phyloP scores from a whole-genome alignment of 352 stramenopile genomes.

The Phytophthora pseudosyringae region DNA sequence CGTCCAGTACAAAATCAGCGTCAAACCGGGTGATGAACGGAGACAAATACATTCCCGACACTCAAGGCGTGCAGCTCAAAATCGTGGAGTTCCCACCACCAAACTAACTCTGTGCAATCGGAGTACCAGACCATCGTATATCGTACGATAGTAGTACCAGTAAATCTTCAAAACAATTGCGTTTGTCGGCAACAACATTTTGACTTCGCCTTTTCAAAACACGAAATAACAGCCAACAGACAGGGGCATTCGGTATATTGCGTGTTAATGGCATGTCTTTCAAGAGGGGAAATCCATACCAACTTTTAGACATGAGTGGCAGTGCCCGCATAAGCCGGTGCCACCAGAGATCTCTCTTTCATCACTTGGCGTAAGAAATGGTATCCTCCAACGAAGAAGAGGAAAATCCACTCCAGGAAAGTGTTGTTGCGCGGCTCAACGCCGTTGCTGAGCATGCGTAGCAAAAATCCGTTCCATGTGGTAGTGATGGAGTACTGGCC shows the following conservation, averaged over 20 bases:
- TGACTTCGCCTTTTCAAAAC: neutral
- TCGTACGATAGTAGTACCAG: neutral
- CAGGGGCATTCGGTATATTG: neutral
- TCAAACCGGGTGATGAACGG: constrained; percentile 31
- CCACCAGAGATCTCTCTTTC: constrained; percentile 30
- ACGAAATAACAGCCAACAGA: no score
- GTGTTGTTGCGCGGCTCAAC: constrained; percentile 69
- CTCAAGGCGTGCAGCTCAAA: constrained; percentile 31
- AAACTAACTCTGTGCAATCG: constrained; percentile 18
- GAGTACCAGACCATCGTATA: constrained; percentile 24
- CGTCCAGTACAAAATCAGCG: neutral
- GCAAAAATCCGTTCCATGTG: constrained; percentile 52
- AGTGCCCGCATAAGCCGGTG: constrained; percentile 12
- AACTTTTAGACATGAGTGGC: constrained; percentile 29
- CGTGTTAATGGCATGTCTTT: neutral
- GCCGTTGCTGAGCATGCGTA: constrained; percentile 68
- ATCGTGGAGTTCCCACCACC: constrained; percentile 36
- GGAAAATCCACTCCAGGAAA: constrained; percentile 58
- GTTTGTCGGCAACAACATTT: neutral
- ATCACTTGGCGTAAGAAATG: constrained; percentile 36
- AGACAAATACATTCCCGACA: constrained; percentile 22
- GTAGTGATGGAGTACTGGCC: constrained; percentile 74
- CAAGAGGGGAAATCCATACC: neutral
- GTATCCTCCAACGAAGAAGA: constrained; percentile 48
- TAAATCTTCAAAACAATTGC: neutral